A percentile compares a stretch with the other conserved stretches of the same genome.
Conservation (phyloP, 768 basidiomycete genomes). For the Punctularia strigosozonata region DNA sequence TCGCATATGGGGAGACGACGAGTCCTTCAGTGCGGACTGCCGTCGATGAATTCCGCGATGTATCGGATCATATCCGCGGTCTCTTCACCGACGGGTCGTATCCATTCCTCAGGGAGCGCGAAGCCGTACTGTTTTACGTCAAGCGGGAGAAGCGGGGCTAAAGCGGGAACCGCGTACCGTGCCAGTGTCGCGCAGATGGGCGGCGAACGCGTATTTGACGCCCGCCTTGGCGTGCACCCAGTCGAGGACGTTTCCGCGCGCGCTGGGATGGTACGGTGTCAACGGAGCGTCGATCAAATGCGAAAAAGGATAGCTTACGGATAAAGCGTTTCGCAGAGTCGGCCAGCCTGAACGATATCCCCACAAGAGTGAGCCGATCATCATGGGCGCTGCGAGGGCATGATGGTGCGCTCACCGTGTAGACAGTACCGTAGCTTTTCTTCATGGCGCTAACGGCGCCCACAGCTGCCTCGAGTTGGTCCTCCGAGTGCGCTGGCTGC, state of each 20-base stretch:
- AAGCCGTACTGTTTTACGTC: slow-evolving; percentile 54
- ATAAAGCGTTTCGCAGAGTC: slow-evolving; percentile 34
- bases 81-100: slow-evolving; percentile 74
- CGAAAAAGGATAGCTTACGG: slow-evolving; percentile 13
- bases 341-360: slow-evolving; percentile 24
- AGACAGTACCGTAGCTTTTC: slow-evolving; percentile 41
- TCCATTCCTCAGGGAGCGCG: slow-evolving; percentile 57
- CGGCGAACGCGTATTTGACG: slow-evolving; percentile 52
- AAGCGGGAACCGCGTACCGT: slow-evolving; percentile 35
- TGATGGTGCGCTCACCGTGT: slow-evolving; percentile 31
- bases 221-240: slow-evolving; percentile 47
- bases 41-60: slow-evolving; percentile 52
- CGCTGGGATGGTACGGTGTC: slow-evolving; percentile 17
- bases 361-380: neutral
- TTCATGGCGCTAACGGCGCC: slow-evolving; percentile 51
- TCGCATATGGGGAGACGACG: no score
- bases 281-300: neutral
- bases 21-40: no score
- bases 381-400: neutral
- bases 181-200: slow-evolving; percentile 59
- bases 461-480: slow-evolving; percentile 59
- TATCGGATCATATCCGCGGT: slow-evolving; percentile 52
- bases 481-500: slow-evolving; percentile 59
- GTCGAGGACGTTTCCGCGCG: slow-evolving; percentile 56
- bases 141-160: neutral